Percentiles rank a stretch among this genome's conserved stretches.
phyloP scores from a whole-genome alignment of 352 stramenopile species.

The Globisporangium recalcitrans region DNA sequence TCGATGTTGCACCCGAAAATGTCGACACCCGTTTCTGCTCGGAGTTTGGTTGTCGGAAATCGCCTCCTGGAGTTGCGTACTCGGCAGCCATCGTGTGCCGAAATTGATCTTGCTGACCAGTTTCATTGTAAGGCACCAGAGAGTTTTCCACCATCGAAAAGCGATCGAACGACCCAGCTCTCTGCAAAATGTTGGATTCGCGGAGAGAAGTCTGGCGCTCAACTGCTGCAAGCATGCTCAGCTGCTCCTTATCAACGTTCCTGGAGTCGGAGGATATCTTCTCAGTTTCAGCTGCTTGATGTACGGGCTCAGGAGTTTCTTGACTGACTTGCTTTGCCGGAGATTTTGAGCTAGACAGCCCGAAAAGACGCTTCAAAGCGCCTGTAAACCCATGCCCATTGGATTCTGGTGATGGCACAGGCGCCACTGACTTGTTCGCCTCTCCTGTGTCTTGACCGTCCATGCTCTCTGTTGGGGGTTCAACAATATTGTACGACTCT shows the following conservation, averaged over 20 bases:
- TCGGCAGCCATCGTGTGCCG: constrained; percentile 31
- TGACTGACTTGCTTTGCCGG: neutral
- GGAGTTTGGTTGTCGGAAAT: neutral
- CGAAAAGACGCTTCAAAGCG: constrained; percentile 66
- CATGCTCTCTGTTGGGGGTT: constrained; percentile 22
- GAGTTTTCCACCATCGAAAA: constrained; percentile 14
- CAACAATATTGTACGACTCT: constrained; percentile 53
- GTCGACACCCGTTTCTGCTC: neutral
- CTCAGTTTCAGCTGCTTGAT: neutral
- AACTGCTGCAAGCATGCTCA: neutral
- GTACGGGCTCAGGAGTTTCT: neutral
- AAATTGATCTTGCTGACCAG: constrained; percentile 15
- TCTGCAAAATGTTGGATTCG: constrained; percentile 1
- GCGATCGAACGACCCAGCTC: constrained; percentile 6
- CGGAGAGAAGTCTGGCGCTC: neutral
- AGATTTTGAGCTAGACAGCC: constrained; percentile 32
- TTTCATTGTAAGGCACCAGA: constrained; percentile 7
- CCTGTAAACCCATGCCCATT: constrained; percentile 34
- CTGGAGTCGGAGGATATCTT: neutral
- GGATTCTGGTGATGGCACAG: constrained; percentile 1
- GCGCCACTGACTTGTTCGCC: neutral
- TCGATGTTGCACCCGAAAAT: neutral
- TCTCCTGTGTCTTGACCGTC: neutral
- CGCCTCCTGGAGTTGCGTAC: neutral
- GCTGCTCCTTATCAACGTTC: neutral